Conservation (phyloP, 2,329 filamentous ascomycete genomes). For the Graphium sp. region DNA sequence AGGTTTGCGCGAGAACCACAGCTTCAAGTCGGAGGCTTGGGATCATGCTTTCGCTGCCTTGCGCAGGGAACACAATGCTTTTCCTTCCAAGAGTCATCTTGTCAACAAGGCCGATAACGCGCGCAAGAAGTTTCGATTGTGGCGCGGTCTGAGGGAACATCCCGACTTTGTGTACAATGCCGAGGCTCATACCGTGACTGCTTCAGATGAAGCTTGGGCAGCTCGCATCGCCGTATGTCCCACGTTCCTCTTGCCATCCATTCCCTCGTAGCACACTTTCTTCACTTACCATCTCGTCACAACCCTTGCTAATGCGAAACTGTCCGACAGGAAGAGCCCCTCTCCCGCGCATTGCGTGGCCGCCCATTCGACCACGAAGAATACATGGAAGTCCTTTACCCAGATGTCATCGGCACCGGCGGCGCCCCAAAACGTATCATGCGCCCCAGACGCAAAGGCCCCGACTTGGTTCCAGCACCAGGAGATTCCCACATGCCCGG, state of each 20-base stretch:
- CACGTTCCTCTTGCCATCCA: neutral
- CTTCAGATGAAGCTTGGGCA: conserved; percentile 38
- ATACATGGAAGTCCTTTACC: conserved; percentile 42
- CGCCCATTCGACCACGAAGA: conserved; percentile 43
- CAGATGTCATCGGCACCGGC: conserved; percentile 41
- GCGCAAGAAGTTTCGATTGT: conserved; percentile 44
- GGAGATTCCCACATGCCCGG: conserved; percentile 32
- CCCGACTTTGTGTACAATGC: conserved; percentile 38
- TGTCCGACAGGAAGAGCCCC: conserved; percentile 32
- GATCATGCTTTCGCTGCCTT: conserved; percentile 36
- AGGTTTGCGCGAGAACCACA: conserved; percentile 38
- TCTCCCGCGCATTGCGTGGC: conserved; percentile 37
- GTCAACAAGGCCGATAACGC: conserved; percentile 50
- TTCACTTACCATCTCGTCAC: neutral
- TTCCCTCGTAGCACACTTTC: neutral
- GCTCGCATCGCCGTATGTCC: conserved; percentile 36
- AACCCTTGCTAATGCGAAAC: no score
- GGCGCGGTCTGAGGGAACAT: conserved; percentile 40
- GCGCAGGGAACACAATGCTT: conserved; percentile 35
- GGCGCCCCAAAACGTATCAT: conserved; percentile 42
- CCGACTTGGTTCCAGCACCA: conserved; percentile 22
- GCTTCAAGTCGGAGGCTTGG: conserved; percentile 46
- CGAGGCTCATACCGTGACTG: conserved; percentile 30
- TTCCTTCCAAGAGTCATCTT: conserved; percentile 41
- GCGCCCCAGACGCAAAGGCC: conserved; percentile 31